Evolutionary conservation across 1,139 yeast species (phyloP), one percentile per base, ranked within the genome.

Genomic region (Saccharomycopsis hybrid): DNA sequence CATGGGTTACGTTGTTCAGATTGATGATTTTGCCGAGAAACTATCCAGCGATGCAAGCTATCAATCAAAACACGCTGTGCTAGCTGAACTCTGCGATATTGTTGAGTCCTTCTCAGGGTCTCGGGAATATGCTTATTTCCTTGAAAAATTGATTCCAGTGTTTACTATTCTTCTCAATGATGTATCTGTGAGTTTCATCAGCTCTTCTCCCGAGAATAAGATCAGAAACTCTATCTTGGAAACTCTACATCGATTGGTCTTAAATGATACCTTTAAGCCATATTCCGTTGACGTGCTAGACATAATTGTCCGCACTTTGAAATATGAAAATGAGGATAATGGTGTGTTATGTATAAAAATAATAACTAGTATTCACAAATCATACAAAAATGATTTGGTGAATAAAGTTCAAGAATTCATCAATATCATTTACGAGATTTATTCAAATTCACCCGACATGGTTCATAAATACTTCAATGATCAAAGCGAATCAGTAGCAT

Each of bases 311-410:
- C 67, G 69, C 33, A 70, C 85, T 18, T 70, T 92, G 54, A 78
- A 77, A 27, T 72, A 69, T 18, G 99, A 94, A 62, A 92, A 94
- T 63, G 99, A 94, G 66, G 97, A 90, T 57, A 92, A 92, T 63
- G 98, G 97, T 46, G 89, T 89, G 1, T 72, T 89, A 51, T 85
- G 95, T 63, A 83, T 90, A 85, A 90, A 88, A 64, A 82, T 89
- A 50, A 75, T 90, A 51, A 88, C 97, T n/a, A 78, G 85, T 45
- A 70, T 92, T 52, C 96, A 90, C 68, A 85, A 94, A 64, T 80
- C 94, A 0, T 92, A 85, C 69, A 90, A 87, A 67, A 66, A 76
- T 24, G 72, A 74, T 41, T 69, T 90, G 52, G 72, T 76, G 13
- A 90, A 81, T 25, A 83, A 83, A 59, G 95, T 92, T 2, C 82